These are phyloP conservation scores for Oryza rufipogon DNA, from an alignment of 176 grass and related monocot species.

Conservation along the genomic window DNA sequence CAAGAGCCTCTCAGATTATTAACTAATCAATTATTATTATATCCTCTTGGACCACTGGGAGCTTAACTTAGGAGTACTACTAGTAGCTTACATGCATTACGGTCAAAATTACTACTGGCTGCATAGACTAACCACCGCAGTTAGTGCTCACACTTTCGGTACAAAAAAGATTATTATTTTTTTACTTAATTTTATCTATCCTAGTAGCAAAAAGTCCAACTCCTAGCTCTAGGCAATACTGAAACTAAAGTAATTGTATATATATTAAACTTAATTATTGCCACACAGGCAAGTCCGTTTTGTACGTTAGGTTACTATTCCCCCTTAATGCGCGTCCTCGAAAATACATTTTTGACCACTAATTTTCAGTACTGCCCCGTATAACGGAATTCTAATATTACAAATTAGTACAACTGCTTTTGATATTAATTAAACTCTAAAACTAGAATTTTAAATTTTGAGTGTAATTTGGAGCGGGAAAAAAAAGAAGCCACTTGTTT, in stretches of 20 bases:
- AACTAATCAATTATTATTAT: slow-evolving; percentile 16
- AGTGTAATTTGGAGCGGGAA: no score
- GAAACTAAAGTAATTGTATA: background rate
- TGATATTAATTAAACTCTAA: background rate
- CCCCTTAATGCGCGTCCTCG: background rate
- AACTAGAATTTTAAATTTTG: background rate
- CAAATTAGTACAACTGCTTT: background rate
- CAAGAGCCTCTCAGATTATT: slow-evolving; percentile 3
- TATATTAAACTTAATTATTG: background rate
- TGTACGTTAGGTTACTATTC: background rate
- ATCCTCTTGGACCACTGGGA: slow-evolving; percentile 22
- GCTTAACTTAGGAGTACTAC: background rate
- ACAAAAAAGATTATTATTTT: background rate
- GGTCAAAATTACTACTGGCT: slow-evolving; percentile 14
- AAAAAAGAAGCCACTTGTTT: no score
- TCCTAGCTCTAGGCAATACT: background rate
- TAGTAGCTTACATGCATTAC: background rate
- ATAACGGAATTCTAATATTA: background rate
- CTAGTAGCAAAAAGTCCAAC: slow-evolving; percentile 24
- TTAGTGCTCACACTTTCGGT: slow-evolving; percentile 25
- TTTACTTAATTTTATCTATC: background rate
- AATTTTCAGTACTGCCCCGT: background rate
- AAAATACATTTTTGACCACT: background rate
- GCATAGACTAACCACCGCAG: background rate
- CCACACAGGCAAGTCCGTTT: background rate